These are phyloP conservation scores for Fusarium bactridioides DNA, from an alignment of 2,329 filamentous ascomycete species.

Conservation along the genomic window DNA sequence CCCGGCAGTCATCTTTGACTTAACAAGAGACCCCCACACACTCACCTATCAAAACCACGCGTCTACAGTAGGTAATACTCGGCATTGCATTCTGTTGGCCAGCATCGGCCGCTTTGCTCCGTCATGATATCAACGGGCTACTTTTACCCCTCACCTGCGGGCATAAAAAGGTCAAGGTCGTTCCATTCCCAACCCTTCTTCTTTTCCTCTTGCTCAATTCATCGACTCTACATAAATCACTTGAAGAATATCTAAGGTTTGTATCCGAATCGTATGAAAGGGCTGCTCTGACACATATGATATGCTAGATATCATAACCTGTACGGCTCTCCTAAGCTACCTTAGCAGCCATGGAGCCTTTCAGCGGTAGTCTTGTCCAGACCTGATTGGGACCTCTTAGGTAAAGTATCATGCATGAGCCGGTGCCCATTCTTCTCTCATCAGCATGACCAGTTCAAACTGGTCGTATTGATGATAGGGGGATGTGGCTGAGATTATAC, in stretches of 20 bases:
- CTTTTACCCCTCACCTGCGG: slow-evolving; percentile 40
- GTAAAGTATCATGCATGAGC: slow-evolving; percentile 67
- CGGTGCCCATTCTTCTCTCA: slow-evolving; percentile 58
- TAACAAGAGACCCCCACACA: slow-evolving; percentile 11
- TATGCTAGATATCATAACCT: slow-evolving; percentile 34
- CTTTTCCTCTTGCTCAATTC: slow-evolving; percentile 2
- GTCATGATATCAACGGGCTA: slow-evolving; percentile 30
- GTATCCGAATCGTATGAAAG: not conserved
- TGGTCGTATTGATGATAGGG: slow-evolving; percentile 6
- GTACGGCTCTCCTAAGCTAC: slow-evolving; percentile 37
- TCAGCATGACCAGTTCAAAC: not conserved
- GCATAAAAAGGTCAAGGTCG: slow-evolving; percentile 27
- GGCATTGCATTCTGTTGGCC: slow-evolving; percentile 29
- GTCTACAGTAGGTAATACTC: slow-evolving; percentile 18
- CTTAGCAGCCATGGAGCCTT: slow-evolving; percentile 46
- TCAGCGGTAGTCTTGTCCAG: slow-evolving; percentile 50
- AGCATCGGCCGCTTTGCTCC: slow-evolving; percentile 17
- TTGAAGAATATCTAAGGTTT: slow-evolving; percentile 30
- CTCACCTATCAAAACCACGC: slow-evolving; percentile 2
- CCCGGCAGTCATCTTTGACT: slow-evolving; percentile 3
- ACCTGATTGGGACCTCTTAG: slow-evolving; percentile 49
- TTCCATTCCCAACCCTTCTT: not conserved
- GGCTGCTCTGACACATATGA: slow-evolving; percentile 32
- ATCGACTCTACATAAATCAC: not conserved
- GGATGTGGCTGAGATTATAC: slow-evolving; percentile 80